Conservation (phyloP, 164 flowering plant genomes). For the Echeveria elegans region DNA sequence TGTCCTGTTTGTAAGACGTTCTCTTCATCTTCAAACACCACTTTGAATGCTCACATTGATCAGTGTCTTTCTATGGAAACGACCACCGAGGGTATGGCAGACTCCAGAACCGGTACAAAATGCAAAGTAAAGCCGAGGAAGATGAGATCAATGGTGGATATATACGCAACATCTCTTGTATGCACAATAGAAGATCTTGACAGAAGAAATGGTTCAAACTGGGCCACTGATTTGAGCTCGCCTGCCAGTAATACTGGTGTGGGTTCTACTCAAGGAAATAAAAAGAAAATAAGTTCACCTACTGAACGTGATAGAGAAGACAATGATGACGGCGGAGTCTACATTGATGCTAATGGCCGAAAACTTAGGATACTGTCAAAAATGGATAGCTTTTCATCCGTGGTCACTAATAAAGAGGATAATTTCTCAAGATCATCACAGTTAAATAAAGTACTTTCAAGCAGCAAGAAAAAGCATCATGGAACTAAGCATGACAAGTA, state of each 20-base stretch:
- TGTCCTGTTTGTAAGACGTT: conserved; percentile 94
- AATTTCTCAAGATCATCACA: conserved; percentile 17
- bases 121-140: conserved; percentile 62
- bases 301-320: conserved; percentile 19
- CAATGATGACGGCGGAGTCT: conserved; percentile 50
- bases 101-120: conserved; percentile 29
- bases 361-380: conserved; percentile 73
- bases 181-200: conserved; percentile 91
- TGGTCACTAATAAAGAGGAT: conserved; percentile 23
- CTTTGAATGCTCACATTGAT: conserved; percentile 96
- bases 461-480: conserved; percentile 28
- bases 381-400: conserved; percentile 23
- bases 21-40: conserved; percentile 83
- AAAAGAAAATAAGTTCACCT: conserved; percentile 17
- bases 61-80: conserved; percentile 78
- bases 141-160: conserved; percentile 62
- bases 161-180: conserved; percentile 44
- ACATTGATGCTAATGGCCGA: conserved; percentile 71
- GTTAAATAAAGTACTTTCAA: conserved; percentile 24
- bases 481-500: conserved; percentile 24
- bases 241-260: conserved; percentile 19
- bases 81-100: conserved; percentile 26
- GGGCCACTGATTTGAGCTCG: conserved; percentile 38
- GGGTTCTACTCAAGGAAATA: conserved; percentile 26
- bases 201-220: conserved; percentile 67